Conservation (phyloP, 129 eudicot species). For the Chrysanthemum seticuspe region DNA sequence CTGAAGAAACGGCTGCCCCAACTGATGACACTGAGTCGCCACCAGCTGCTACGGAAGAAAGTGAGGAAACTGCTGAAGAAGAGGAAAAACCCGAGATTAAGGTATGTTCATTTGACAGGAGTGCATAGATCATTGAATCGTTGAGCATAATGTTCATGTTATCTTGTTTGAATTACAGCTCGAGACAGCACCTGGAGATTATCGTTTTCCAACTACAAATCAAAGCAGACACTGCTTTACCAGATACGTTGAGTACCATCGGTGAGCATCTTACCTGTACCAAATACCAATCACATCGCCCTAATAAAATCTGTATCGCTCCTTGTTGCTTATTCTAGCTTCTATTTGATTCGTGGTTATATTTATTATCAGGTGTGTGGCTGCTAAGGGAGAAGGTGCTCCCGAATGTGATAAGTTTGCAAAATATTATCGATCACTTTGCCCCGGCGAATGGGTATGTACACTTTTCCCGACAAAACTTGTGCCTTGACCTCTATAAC, state of each 20-base stretch:
- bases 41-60: conserved; percentile 50
- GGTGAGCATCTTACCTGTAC: conserved; percentile 31
- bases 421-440: conserved; percentile 87
- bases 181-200: conserved; percentile 98
- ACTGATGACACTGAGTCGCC: conserved; percentile 32
- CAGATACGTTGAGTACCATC: conserved; percentile 88
- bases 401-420: conserved; percentile 96
- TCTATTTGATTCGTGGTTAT: background rate
- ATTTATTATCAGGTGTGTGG: conserved; percentile 56
- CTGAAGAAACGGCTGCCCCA: conserved; percentile 45
- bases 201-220: conserved; percentile 93
- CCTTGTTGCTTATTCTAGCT: too few relatives aligned
- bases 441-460: conserved; percentile 99
- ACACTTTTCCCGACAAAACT: background rate
- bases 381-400: conserved; percentile 95
- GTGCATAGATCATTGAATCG: background rate
- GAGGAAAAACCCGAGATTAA: conserved; percentile 73
- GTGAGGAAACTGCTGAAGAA: conserved; percentile 47
- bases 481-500: background rate
- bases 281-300: background rate
- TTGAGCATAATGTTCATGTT: background rate
- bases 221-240: conserved; percentile 97
- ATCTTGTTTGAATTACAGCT: conserved; percentile 42
- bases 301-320: background rate
- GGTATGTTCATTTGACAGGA: conserved; percentile 41